Base-by-base conservation (phyloP, 1,284 basidiomycete genomes). In the Gymnopus androsaceus region DNA sequence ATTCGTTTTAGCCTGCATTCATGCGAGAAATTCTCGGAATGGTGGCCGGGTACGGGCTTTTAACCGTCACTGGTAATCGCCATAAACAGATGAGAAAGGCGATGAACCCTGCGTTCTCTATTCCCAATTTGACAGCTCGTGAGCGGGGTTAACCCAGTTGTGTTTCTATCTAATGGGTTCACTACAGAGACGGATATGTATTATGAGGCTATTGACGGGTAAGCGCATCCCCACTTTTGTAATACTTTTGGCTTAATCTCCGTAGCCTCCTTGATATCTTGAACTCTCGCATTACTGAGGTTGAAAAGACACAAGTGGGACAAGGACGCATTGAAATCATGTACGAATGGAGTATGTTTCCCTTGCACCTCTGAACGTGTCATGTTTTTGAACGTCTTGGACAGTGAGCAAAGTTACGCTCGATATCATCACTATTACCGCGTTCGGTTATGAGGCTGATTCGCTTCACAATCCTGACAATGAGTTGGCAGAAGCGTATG, bases 21-120 rank as follows among this genome's bases (percentile, higher is more conserved):
- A 64, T 79, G 71, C 69, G 73, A 47, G 68, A 75, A 49, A 65
- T 75, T 7, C 61, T 80, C 3, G 77, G 74, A 2, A 60, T 76
- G 14, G 70, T 73, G 0, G 72, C 77, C 6, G 78, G 79, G 0
- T 72, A 75, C 64, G 78, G 79, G 0, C 66, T 80, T 9, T 64
- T 81, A 51, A 80, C 79, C 0, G 73, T 75, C 1, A 78, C 76
- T 3, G 78, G 77, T 11, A 72, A 75, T 48, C 75, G 77, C 41
- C 78, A 80, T 60, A 76, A 72, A 57, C 72, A 72, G 54, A 78
- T 81, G 76, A 72, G 78, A 23, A 76, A 72, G 58, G 71, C 69
- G 2, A 77, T 81, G 76, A 79, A 79, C 57, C 78, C 78, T 2
- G 78, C 79, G 0, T 81, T 81, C 59, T 77, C 78, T 0, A 66